Base-by-base conservation (phyloP, 257 asterid genomes). In the Gentiana straminea region DNA sequence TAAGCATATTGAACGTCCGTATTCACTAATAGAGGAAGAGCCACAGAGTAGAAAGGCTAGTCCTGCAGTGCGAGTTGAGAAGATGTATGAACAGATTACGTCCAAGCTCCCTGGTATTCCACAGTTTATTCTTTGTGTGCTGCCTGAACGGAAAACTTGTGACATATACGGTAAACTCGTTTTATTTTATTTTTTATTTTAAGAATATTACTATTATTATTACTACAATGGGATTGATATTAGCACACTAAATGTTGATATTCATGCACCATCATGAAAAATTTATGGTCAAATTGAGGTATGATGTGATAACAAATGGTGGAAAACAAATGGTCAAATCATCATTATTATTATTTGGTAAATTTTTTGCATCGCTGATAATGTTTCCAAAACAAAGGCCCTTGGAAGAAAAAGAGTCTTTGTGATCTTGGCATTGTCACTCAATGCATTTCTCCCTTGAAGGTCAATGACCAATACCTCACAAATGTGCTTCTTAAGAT, bases 361-460 rank as follows among this genome's bases (percentile, higher is more conserved):
- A 15, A 38, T 35, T 1, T 12, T 60, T 33, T 24, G 24, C 24
- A 24, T 13, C 49, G 34, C 33, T 48, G 54, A 60, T 57, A 44
- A 49, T 49, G 12, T 53, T 57, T 41, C 48, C 59, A 56, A 41
- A 63, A 50, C 64, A 36, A 65, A 90, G 98, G 98, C 37, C 98
- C 98, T 67, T 90, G 98, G 98, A 90, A 90, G 83, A 90, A 76
- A 80, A 84, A 75, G 71, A 75, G 83, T 64, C 73, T 90, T 61
- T 52, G 82, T 68, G 81, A 74, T 64, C 36, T 75, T 75, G 98
- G 96, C 63, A 73, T 90, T 61, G 79, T 75, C 67, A 80, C 82
- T 56, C 98, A 90, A 74, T 90, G 98, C 73, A 67, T 82, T 67
- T 79, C 94, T 48, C 96, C 94, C 38, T 8, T 13, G 66, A 90